Conservation (phyloP, 805 yeast genomes). For the Schwanniomyces polymorphus region DNA sequence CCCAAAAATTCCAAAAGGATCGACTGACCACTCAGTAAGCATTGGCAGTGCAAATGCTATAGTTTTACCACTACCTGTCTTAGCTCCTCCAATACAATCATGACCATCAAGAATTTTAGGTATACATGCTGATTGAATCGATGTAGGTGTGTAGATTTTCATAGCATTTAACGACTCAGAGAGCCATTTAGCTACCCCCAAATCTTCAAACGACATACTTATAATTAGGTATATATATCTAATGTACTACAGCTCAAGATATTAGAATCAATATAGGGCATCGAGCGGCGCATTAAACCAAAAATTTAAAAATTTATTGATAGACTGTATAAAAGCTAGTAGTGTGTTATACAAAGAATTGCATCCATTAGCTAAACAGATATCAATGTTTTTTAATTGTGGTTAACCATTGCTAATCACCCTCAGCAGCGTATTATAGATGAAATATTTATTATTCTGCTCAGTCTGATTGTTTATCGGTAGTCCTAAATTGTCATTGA, state of each 20-base stretch:
- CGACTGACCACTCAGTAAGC: slow-evolving; percentile 91
- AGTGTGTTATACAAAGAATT: background rate
- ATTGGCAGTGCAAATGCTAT: slow-evolving; percentile 98
- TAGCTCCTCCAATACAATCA: slow-evolving; percentile 97
- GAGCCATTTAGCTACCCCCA: slow-evolving; percentile 89
- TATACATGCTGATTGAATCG: slow-evolving; percentile 84
- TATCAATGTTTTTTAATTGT: too few relatives aligned
- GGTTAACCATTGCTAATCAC: too few relatives aligned
- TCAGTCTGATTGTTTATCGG: too few relatives aligned
- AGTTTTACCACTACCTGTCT: slow-evolving; percentile 97
- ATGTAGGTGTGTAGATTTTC: slow-evolving; percentile 82
- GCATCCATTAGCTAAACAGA: background rate
- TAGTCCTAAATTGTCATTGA: too few relatives aligned
- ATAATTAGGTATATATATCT: background rate
- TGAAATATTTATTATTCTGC: too few relatives aligned
- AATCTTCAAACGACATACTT: slow-evolving; percentile 46
- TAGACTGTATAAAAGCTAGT: background rate
- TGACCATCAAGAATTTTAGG: slow-evolving; percentile 81
- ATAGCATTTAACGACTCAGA: slow-evolving; percentile 75
- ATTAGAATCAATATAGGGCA: background rate
- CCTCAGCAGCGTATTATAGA: too few relatives aligned
- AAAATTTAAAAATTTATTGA: background rate
- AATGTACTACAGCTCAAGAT: too few relatives aligned
- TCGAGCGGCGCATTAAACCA: slow-evolving; percentile 4
- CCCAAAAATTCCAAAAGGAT: slow-evolving; percentile 92